Percentiles rank a stretch among this genome's conserved stretches.
Evolutionary conservation across 805 yeast species (phyloP).

Genomic region (Maudiozyma serrabonitensis): DNA sequence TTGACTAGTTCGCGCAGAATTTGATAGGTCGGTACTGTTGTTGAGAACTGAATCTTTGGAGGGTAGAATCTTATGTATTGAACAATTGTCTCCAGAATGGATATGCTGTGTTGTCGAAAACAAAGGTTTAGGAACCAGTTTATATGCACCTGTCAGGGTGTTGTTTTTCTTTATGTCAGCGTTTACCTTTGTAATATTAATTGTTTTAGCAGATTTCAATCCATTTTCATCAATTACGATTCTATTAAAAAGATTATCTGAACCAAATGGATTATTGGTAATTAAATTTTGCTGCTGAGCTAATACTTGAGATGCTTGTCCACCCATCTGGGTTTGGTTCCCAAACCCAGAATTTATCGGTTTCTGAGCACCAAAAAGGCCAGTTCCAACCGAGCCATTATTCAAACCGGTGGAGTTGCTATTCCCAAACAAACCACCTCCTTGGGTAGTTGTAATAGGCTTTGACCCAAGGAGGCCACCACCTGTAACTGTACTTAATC

Average conservation of each 20-base stretch:
- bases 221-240: not conserved
- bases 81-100: not conserved
- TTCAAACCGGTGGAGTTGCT: not conserved
- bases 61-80: not conserved
- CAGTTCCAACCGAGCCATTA: slow-evolving; percentile 12
- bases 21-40: not conserved
- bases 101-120: slow-evolving; percentile 24
- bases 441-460: slow-evolving; percentile 17
- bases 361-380: slow-evolving; percentile 32
- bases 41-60: not conserved
- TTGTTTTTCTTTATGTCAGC: slow-evolving; percentile 45
- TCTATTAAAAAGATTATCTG: slow-evolving; percentile 1
- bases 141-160: slow-evolving; percentile 47
- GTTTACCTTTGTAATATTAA: slow-evolving; percentile 40
- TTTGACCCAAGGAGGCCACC: slow-evolving; percentile 26
- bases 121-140: slow-evolving; percentile 54
- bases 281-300: not conserved
- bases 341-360: not conserved
- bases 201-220: slow-evolving; percentile 27
- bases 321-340: not conserved
- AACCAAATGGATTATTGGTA: not conserved
- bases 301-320: not conserved
- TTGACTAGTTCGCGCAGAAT: not conserved
- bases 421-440: slow-evolving; percentile 5
- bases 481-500: not conserved